Base-by-base conservation (phyloP, 345 rosid genomes). In the Rhodomyrtus tomentosa region DNA sequence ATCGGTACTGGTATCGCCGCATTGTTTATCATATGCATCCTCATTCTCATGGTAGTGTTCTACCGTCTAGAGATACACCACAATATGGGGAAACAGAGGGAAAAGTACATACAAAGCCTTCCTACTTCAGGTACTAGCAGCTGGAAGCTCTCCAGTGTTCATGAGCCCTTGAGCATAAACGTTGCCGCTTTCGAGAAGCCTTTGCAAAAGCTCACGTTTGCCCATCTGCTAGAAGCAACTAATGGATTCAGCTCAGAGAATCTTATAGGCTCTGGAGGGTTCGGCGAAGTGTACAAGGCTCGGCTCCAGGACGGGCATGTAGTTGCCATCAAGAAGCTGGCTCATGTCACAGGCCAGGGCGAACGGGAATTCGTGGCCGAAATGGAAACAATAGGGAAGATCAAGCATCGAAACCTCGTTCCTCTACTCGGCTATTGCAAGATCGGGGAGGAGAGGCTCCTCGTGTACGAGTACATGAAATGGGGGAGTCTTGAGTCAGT, bases 351-450 rank as follows among this genome's bases (percentile, higher is more conserved):
- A 42, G 98, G 98, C 54, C 99, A 97, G 88, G 99, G 99, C 14
- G 98, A 97, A 88, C 93, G 99, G 82, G 99, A 97, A 86, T 97
- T 97, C 90, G 93, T 94, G 98, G 99, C 99, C 7, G 99, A 97
- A 89, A 97, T 95, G 99, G 99, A 95, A 85, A 97, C 99, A 24
- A 95, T 96, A 25, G 99, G 99, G 24, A 96, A 96, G 89, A 96
- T 96, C 89, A 96, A 95, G 91, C 98, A 97, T 88, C 90, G 98
- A 82, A 97, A 97, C 91, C 92, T 97, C 22, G 99, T 97, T 74
- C 98, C 98, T 25, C 88, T 97, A 83, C 87, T 97, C 38, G 99
- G 99, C 24, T 97, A 95, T 87, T 97, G 99, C 89, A 97, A 94
- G 89, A 85, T 95, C 50, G 99, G 99, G 25, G 99, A 97, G 81